Conservation (phyloP, 2,329 filamentous ascomycete species). For the Akanthomyces uredinophilus region DNA sequence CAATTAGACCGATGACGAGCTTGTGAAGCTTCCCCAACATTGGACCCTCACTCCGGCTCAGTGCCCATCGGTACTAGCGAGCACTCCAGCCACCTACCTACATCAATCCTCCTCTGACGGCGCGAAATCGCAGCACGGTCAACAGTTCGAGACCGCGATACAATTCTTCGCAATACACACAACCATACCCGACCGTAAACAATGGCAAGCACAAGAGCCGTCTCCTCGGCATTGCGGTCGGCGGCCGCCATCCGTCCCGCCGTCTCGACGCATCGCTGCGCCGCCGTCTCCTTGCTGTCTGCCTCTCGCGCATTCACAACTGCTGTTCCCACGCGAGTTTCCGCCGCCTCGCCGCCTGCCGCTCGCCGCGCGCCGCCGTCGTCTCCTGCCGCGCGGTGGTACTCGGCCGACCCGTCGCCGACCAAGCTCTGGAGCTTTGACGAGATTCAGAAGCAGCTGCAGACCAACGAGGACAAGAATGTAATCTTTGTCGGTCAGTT, state of each 20-base stretch:
- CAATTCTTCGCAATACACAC: neutral
- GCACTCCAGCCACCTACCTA: neutral
- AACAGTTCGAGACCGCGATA: neutral
- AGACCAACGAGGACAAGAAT: conserved; percentile 21
- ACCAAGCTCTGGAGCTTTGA: conserved; percentile 46
- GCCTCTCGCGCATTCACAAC: neutral
- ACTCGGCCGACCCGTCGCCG: conserved; percentile 20
- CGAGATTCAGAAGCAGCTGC: conserved; percentile 39
- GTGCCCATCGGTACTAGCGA: neutral
- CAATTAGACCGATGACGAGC: neutral
- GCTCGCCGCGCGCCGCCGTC: neutral
- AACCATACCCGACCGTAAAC: neutral
- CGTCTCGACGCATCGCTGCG: neutral
- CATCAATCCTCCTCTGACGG: neutral
- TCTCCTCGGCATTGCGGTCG: neutral
- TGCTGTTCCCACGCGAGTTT: neutral
- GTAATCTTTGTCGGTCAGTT: conserved; percentile 44
- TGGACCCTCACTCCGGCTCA: neutral
- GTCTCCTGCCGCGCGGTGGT: conserved; percentile 19
- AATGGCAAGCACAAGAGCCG: neutral
- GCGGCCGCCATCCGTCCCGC: conserved; percentile 5
- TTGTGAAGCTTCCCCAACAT: neutral
- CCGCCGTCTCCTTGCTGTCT: neutral
- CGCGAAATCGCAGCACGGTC: neutral
- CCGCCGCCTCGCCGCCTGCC: neutral